Evolutionary conservation across 768 basidiomycete species (phyloP).

Genomic region (Lyophyllum shimeji): DNA sequence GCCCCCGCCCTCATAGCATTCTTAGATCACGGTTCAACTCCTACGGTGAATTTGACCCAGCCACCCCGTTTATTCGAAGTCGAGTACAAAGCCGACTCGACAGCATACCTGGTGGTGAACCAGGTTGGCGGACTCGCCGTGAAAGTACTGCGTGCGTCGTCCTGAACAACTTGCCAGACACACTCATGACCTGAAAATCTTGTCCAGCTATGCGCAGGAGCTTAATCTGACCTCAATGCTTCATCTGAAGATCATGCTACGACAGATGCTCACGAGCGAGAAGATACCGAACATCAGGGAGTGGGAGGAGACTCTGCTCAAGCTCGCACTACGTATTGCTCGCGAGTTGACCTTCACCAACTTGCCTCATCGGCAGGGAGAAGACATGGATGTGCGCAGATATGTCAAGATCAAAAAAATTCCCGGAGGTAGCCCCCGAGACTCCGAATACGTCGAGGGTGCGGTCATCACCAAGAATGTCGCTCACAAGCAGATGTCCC

Average conservation of each 20-base stretch:
- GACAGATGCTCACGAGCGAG: slow-evolving; percentile 85
- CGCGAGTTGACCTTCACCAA: slow-evolving; percentile 79
- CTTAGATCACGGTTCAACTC: slow-evolving; percentile 68
- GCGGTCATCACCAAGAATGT: slow-evolving; percentile 98
- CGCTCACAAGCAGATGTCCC: slow-evolving; percentile 92
- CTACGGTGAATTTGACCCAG: slow-evolving; percentile 68
- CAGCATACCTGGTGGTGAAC: slow-evolving; percentile 50
- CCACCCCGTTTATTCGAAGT: slow-evolving; percentile 82
- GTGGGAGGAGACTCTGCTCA: slow-evolving; percentile 87
- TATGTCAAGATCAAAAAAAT: slow-evolving; percentile 99
- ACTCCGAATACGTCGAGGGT: slow-evolving; percentile 97
- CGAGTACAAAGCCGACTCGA: slow-evolving; percentile 81
- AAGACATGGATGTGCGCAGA: slow-evolving; percentile 91
- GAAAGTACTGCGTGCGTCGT: slow-evolving; percentile 84
- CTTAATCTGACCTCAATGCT: slow-evolving; percentile 84
- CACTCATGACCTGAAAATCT: not conserved
- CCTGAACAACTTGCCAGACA: not conserved
- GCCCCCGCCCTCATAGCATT: slow-evolving; percentile 48
- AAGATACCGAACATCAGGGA: slow-evolving; percentile 78
- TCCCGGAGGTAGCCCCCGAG: slow-evolving; percentile 86
- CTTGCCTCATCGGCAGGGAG: slow-evolving; percentile 72
- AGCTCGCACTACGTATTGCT: slow-evolving; percentile 82
- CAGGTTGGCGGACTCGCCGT: slow-evolving; percentile 83
- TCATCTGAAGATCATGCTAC: slow-evolving; percentile 87
- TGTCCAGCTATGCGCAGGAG: slow-evolving; percentile 72